Evolutionary conservation across 2,329 filamentous ascomycete species (phyloP).

Genomic region (Fusarium longipes): DNA sequence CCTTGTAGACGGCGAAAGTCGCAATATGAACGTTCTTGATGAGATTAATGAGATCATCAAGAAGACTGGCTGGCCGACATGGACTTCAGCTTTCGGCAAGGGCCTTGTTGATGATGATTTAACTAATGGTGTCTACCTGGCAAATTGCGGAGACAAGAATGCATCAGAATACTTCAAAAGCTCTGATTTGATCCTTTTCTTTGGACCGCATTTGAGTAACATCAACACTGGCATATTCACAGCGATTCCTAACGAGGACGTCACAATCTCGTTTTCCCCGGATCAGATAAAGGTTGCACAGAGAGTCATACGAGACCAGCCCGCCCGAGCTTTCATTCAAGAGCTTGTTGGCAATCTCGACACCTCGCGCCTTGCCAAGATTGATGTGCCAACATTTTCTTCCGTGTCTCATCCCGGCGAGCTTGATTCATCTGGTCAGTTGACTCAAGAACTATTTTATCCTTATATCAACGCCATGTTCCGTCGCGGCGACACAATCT

Average conservation of each 20-base stretch:
- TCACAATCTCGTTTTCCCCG: not conserved
- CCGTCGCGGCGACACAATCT: not conserved
- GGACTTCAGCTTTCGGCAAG: conserved; percentile 19
- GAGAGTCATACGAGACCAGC: not conserved
- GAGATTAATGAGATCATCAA: conserved; percentile 1
- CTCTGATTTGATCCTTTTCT: conserved; percentile 11
- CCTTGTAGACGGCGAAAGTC: conserved; percentile 14
- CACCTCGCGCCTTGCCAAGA: conserved; percentile 1
- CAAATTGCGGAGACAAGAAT: not conserved
- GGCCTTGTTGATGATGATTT: conserved; percentile 11
- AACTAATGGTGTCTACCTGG: conserved; percentile 10
- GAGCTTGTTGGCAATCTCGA: not conserved
- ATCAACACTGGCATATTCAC: conserved; percentile 17
- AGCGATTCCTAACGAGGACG: not conserved
- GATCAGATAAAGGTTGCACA: conserved; percentile 5
- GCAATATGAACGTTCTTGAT: not conserved
- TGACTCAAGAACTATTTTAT: conserved; percentile 9
- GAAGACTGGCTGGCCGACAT: conserved; percentile 2
- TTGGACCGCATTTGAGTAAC: conserved; percentile 18
- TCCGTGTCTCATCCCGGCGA: not conserved
- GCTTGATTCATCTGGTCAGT: not conserved
- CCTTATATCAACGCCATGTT: conserved; percentile 18
- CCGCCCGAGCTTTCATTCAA: not conserved
- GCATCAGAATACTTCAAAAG: conserved; percentile 7
- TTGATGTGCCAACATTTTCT: not conserved